phyloP scores from a whole-genome alignment of 805 yeast genomes.

The Candida sphagnicola region DNA sequence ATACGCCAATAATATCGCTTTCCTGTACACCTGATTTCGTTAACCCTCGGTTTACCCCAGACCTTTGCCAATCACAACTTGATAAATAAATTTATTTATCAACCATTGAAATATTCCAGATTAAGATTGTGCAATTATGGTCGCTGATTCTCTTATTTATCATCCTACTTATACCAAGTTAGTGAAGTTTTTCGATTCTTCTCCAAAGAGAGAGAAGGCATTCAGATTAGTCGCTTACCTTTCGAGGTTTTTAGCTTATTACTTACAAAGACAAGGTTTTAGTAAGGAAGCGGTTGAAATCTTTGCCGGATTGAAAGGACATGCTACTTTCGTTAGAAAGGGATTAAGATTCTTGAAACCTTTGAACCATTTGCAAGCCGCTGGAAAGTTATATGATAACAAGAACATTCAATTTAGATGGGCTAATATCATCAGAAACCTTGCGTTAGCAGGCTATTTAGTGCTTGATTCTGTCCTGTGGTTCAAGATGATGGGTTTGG shows the following conservation, averaged over 20 bases:
- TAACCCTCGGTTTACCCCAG: constrained; percentile 1
- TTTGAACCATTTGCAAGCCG: constrained; percentile 63
- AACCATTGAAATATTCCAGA: not conserved
- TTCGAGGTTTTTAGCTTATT: constrained; percentile 66
- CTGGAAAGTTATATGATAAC: constrained; percentile 63
- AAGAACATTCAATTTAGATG: constrained; percentile 62
- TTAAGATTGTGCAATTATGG: constrained; percentile 38
- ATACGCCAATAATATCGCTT: no score
- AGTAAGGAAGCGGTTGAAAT: constrained; percentile 42
- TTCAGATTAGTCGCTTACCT: constrained; percentile 78
- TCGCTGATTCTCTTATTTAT: constrained; percentile 61
- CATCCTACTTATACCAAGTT: constrained; percentile 69
- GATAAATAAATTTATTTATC: not conserved
- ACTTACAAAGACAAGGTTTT: constrained; percentile 54
- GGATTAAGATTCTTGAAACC: constrained; percentile 83
- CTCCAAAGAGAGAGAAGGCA: constrained; percentile 76
- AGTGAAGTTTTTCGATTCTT: constrained; percentile 59
- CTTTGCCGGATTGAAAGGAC: constrained; percentile 54
- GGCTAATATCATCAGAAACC: constrained; percentile 51
- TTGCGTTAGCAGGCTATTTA: constrained; percentile 61
- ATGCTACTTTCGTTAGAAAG: constrained; percentile 72
- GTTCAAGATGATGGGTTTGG: constrained; percentile 55
- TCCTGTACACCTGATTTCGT: no score
- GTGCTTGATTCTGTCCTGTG: constrained; percentile 61
- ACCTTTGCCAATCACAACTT: constrained; percentile 1